These are phyloP conservation scores for Hypericum perforatum DNA, from an alignment of 345 rosid genomes.

Conservation along the genomic window DNA sequence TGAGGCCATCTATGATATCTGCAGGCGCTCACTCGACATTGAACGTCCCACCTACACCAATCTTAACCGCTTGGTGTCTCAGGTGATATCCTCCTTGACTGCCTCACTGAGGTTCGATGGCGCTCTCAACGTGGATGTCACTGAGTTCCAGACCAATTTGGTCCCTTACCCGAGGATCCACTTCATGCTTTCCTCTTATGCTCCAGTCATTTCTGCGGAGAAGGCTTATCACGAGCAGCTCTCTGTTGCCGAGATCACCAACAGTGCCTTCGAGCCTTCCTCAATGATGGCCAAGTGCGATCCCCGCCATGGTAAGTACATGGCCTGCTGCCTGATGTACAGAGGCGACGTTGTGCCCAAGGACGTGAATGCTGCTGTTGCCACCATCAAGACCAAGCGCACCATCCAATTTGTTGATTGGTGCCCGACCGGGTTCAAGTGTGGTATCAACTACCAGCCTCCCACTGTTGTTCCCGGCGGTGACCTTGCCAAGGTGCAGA, in stretches of 20 bases:
- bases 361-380: conserved; percentile 67
- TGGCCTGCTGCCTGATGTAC: conserved; percentile 81
- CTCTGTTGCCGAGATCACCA: conserved; percentile 53
- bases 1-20: conserved; percentile 29
- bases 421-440: no score
- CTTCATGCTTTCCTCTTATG: conserved; percentile 78
- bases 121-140: conserved; percentile 68
- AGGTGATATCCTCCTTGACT: conserved; percentile 71
- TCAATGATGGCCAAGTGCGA: conserved; percentile 20
- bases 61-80: conserved; percentile 65
- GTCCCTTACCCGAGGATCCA: conserved; percentile 80
- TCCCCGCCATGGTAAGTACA: conserved; percentile 78
- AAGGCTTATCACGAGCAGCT: conserved; percentile 31
- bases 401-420: conserved; percentile 29
- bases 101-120: conserved; percentile 78
- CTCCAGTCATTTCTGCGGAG: conserved; percentile 49
- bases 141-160: conserved; percentile 71
- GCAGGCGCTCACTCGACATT: conserved; percentile 65
- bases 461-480: conserved; percentile 81
- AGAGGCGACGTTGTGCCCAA: conserved; percentile 76
- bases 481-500: conserved; percentile 68
- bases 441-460: conserved; percentile 22
- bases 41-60: conserved; percentile 75
- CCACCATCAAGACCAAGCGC: conserved; percentile 65
- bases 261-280: conserved; percentile 13